Base-by-base conservation (phyloP, 192 early-diverging fungal species). In the Jimgerdemannia flammicorona region DNA sequence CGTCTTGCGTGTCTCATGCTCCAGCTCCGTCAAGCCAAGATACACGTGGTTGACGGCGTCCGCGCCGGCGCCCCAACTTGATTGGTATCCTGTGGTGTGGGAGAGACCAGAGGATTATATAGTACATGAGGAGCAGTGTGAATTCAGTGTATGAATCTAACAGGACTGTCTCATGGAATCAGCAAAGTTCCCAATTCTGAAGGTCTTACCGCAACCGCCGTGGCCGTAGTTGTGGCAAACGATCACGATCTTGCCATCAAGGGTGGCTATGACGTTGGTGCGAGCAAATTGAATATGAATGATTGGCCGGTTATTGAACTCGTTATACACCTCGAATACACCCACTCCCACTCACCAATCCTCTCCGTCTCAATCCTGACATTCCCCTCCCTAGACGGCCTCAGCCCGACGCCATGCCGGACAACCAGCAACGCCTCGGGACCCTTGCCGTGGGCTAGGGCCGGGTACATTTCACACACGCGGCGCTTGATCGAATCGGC, bases 201-300 rank as follows among this genome's bases (percentile, higher is more conserved):
- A 29, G 75, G 74, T 77, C 63, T 81, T 87, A 75, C 88, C 89
- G 14, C 0, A 59, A 6, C 72, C 83, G 29, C 81, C 84, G 72
- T 92, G 90, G 3, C 91, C 91, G 77, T 92, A 92, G 72, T 91
- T 90, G 70, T 92, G 91, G 0, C 85, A 84, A 17, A 89, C 72
- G 6, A 81, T 19, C 3, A 88, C 71, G 3, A 71, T 74, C 70
- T 82, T 80, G 14, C 81, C 81, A 18, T 40, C 70, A 39, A 67
- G 8, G 8, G 70, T 19, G 11, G 29, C 40, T 44, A 43, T 66
- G 69, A 29, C n/a, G n/a, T n/a, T 29, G 29, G 29, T 29, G 29
- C 29, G 29, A 29, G 29, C 29, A 29, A 29, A 29, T 29, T 29
- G 29, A 29, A 29, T 29, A 29, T 29, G 29, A 29, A 1, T 29